Evolutionary conservation across 2,329 filamentous ascomycete species (phyloP), one percentile per base, ranked within the genome.

Genomic region (Penicillium capsulatum): DNA sequence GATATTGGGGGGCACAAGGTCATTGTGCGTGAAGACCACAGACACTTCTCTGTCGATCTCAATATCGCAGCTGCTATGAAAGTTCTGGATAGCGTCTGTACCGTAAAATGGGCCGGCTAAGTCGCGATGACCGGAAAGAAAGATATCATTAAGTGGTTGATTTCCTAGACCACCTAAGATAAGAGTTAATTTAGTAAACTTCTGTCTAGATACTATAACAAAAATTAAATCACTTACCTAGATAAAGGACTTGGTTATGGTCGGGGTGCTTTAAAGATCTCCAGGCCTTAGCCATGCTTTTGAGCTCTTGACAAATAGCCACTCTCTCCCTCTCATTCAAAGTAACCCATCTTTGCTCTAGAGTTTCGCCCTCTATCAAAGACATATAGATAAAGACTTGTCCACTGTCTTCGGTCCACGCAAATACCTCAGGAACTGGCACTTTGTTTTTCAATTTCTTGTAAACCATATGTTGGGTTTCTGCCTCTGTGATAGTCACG

Each of bases 71-170:
- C 38, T 45, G 11, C 58, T 19, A 11, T 66, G 63, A 37, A 65
- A 63, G 40, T 54, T 19, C 17, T 60, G 47, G 30, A 61, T 52
- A 10, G 60, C 58, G 29, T 61, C 40, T 32, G 27, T 29, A 27
- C 59, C 58, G 20, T 52, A 31, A 34, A 62, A 66, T 40, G 59
- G 64, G 1, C 59, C 59, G 17, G 31, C 28, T 7, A 58, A 40
- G 15, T 50, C 44, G 26, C 40, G 47, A 17, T 45, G 50, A 31
- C 20, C 0, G 19, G 11, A 3, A 31, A 66, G 37, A 41, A 63
- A 55, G 20, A 60, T 58, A 3, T 67, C 62, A 14, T 62, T 60
- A 1, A 66, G 51, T 4, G 56, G 54, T 33, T 51, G 45, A 10
- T 57, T 54, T 27, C 42, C 46, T 7, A 61, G 15, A 32, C 58